phyloP scores from a whole-genome alignment of 1,139 yeast species.

The Pichia sp. region DNA sequence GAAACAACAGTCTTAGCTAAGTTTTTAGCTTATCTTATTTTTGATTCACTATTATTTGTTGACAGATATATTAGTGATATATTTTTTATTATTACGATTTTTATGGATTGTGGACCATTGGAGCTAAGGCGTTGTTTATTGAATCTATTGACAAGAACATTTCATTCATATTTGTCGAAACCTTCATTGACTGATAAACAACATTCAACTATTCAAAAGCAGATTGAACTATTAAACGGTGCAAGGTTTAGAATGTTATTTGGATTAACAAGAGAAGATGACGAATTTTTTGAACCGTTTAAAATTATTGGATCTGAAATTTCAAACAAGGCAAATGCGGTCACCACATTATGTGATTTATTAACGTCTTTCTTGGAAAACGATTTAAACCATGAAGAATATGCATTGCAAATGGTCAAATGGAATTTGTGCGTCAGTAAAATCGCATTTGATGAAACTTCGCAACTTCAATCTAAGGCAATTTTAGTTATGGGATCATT shows the following conservation, averaged over 20 bases:
- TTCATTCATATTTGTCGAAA: conserved; percentile 65
- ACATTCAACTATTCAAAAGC: conserved; percentile 40
- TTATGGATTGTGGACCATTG: conserved; percentile 67
- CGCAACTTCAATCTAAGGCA: conserved; percentile 68
- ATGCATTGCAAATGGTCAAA: conserved; percentile 57
- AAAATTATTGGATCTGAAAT: conserved; percentile 23
- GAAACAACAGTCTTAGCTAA: conserved; percentile 68
- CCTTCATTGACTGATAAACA: conserved; percentile 44
- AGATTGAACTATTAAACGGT: conserved; percentile 58
- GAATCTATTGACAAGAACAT: conserved; percentile 58
- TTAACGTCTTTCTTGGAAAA: conserved; percentile 53
- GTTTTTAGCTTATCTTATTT: conserved; percentile 60
- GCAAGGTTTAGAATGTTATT: conserved; percentile 70
- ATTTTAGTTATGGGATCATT: conserved; percentile 66
- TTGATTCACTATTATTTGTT: conserved; percentile 62
- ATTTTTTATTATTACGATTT: conserved; percentile 59
- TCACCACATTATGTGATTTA: conserved; percentile 62
- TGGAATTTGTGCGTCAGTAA: conserved; percentile 66
- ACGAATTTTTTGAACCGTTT: conserved; percentile 1
- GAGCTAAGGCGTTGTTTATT: conserved; percentile 64
- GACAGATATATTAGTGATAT: conserved; percentile 69
- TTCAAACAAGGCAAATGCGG: conserved; percentile 43
- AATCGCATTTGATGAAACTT: conserved; percentile 53
- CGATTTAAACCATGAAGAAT: conserved; percentile 39
- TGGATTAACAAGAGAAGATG: conserved; percentile 67